These are phyloP conservation scores for Diaporthe australafricana DNA, from an alignment of 2,329 filamentous ascomycete genomes.

Conservation along the genomic window DNA sequence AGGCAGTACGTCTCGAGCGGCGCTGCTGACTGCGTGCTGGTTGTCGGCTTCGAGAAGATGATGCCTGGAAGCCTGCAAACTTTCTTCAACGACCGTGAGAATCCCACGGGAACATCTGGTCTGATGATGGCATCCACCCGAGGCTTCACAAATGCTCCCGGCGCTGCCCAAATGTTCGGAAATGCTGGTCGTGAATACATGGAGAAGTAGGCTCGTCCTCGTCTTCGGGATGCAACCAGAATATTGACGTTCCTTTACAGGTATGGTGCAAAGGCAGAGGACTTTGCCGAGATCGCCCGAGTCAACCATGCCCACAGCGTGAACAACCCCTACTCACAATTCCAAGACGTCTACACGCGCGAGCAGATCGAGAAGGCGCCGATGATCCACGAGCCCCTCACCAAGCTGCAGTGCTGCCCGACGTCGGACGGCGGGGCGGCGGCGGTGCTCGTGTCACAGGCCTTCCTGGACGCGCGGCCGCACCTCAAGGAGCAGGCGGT, in stretches of 20 bases:
- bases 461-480: conserved; percentile 86
- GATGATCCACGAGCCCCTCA: conserved; percentile 87
- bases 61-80: conserved; percentile 86
- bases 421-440: conserved; percentile 94
- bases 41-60: conserved; percentile 99
- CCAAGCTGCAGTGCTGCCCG: conserved; percentile 98
- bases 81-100: conserved; percentile 87
- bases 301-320: conserved; percentile 93
- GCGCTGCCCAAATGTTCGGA: conserved; percentile 93
- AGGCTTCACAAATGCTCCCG: conserved; percentile 84
- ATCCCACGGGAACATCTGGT: conserved; percentile 78
- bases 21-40: conserved; percentile 87
- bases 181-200: conserved; percentile 96
- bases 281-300: conserved; percentile 95
- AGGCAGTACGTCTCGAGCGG: conserved; percentile 83
- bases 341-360: conserved; percentile 89
- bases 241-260: conserved; percentile 51
- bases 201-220: conserved; percentile 75
- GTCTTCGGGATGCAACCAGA: background rate
- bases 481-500: conserved; percentile 87
- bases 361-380: conserved; percentile 82
- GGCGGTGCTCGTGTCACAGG: conserved; percentile 87
- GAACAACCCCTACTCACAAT: conserved; percentile 97
- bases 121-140: conserved; percentile 87
- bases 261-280: conserved; percentile 83